A percentile compares a stretch with the other conserved stretches of the same genome.
These are phyloP conservation scores for Kwoniella shivajii DNA, from an alignment of 1,284 basidiomycete species.

Conservation along the genomic window DNA sequence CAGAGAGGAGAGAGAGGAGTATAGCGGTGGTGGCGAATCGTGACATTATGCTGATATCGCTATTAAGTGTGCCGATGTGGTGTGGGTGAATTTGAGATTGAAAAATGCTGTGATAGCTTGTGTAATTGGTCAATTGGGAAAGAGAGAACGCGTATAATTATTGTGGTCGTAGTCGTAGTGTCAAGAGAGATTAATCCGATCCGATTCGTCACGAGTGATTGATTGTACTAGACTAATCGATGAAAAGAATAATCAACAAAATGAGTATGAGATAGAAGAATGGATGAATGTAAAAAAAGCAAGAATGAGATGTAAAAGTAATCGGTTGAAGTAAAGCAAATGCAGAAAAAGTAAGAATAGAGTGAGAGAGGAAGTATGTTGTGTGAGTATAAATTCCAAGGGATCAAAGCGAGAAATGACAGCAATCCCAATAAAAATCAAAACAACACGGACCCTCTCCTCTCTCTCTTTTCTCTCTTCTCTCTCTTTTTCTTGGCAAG, in stretches of 20 bases:
- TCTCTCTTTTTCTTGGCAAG: background rate
- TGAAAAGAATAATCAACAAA: background rate
- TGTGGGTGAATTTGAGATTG: constrained; percentile 4
- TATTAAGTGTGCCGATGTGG: background rate
- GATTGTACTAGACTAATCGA: background rate
- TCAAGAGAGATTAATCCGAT: background rate
- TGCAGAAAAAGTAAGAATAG: background rate
- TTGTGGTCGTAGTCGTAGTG: too few relatives aligned
- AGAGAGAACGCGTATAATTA: constrained; percentile 2
- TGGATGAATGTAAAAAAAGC: background rate
- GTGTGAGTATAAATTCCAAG: background rate
- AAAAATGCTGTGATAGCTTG: constrained; percentile 7
- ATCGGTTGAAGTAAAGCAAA: background rate
- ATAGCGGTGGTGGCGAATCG: constrained; percentile 16
- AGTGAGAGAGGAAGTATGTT: background rate
- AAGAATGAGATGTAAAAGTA: background rate
- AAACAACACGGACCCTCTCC: background rate
- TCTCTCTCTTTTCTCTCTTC: background rate
- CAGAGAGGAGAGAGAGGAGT: constrained; percentile 23
- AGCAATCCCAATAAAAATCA: background rate
- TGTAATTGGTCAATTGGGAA: background rate
- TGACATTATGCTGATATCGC: constrained; percentile 18
- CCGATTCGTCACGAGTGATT: background rate
- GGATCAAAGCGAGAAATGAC: background rate
- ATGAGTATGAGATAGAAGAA: background rate